Conservation (phyloP, 148 eudicot species). For the Spergularia bocconei region DNA sequence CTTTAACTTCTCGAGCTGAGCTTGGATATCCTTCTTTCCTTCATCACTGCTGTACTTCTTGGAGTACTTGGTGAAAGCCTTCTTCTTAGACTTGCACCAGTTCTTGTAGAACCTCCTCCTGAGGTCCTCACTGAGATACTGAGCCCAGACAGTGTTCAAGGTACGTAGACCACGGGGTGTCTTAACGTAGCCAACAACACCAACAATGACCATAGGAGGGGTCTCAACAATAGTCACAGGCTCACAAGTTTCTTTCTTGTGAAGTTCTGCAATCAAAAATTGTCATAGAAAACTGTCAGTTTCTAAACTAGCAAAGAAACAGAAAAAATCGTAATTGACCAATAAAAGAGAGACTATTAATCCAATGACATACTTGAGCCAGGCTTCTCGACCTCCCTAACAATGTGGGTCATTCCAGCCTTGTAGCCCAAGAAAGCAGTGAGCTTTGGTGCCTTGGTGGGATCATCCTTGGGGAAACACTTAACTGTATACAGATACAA, state of each 20-base stretch:
- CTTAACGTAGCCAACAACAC: conserved; percentile 70
- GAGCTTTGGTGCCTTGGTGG: conserved; percentile 57
- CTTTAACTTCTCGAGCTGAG: conserved; percentile 74
- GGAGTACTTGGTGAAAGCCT: conserved; percentile 72
- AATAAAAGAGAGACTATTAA: too few relatives aligned
- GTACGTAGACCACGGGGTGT: conserved; percentile 77
- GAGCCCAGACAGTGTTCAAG: conserved; percentile 87
- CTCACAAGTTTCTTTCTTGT: conserved; percentile 86
- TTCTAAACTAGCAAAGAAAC: neutral
- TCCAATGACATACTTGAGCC: conserved; percentile 57
- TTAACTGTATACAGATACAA: conserved; percentile 48
- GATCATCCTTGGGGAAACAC: conserved; percentile 79
- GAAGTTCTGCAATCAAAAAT: conserved; percentile 43
- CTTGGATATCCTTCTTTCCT: conserved; percentile 71
- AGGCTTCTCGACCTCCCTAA: conserved; percentile 77
- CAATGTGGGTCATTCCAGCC: conserved; percentile 86
- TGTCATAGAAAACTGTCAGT: neutral
- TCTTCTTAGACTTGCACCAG: conserved; percentile 87
- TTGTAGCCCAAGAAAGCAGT: conserved; percentile 84
- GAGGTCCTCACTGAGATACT: conserved; percentile 66
- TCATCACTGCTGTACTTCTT: conserved; percentile 57
- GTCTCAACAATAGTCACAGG: conserved; percentile 79
- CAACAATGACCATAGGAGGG: conserved; percentile 71
- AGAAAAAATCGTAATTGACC: neutral
- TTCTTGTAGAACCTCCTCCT: conserved; percentile 82